Conservation (phyloP, 2,329 filamentous ascomycete species). For the Ophiostoma fasciatum region DNA sequence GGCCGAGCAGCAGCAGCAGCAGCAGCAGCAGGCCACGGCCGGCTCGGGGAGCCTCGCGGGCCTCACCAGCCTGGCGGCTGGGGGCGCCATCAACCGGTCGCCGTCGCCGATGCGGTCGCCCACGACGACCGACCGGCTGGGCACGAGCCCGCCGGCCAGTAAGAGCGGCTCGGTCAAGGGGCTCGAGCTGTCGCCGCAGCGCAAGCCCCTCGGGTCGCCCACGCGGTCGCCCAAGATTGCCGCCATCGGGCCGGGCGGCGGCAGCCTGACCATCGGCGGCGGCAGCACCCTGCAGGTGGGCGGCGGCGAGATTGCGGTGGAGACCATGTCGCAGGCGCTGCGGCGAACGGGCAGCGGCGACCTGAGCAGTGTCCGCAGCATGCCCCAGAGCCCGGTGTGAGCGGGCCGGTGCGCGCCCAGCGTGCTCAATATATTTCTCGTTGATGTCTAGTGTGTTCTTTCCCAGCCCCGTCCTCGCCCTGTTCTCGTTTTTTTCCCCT, state of each 20-base stretch:
- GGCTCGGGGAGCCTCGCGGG: slow-evolving; percentile 42
- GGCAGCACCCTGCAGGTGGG: neutral
- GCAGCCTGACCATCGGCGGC: slow-evolving; percentile 1
- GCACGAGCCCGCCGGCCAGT: slow-evolving; percentile 61
- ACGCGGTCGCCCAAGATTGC: slow-evolving; percentile 11
- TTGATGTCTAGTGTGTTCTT: neutral
- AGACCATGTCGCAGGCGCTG: slow-evolving; percentile 87
- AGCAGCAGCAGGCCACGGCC: slow-evolving; percentile 6
- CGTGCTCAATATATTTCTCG: no score
- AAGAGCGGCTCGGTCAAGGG: slow-evolving; percentile 61
- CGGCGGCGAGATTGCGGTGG: slow-evolving; percentile 64
- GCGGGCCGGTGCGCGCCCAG: no score
- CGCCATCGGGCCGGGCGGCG: slow-evolving; percentile 11
- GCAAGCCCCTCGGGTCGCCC: slow-evolving; percentile 49
- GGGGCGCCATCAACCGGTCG: slow-evolving; percentile 43
- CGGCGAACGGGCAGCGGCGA: slow-evolving; percentile 76
- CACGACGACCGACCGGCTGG: slow-evolving; percentile 36
- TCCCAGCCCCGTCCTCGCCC: no score
- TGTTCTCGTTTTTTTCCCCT: neutral
- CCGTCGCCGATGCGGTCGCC: slow-evolving; percentile 70
- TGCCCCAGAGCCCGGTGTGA: slow-evolving; percentile 39
- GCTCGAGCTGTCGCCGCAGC: slow-evolving; percentile 51
- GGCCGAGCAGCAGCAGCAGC: slow-evolving; percentile 43
- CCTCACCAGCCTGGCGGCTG: slow-evolving; percentile 42
- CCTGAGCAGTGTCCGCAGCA: slow-evolving; percentile 41